phyloP scores from a whole-genome alignment of 805 yeast species.

The Brettanomyces naardenensis region DNA sequence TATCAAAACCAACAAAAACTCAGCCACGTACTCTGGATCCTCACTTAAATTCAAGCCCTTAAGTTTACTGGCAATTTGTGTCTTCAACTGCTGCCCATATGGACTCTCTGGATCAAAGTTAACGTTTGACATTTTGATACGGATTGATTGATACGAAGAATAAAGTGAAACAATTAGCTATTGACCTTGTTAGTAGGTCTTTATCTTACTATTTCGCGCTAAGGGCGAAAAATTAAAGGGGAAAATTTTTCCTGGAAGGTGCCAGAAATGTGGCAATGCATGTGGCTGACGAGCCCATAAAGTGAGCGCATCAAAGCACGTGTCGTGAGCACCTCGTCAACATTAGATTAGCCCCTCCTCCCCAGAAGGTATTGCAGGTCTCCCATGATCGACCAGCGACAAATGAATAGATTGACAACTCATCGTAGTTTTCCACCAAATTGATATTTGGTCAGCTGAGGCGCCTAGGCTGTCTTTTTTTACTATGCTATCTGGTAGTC shows the following conservation, averaged over 20 bases:
- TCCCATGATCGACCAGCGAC: neutral
- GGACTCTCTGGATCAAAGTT: constrained; percentile 24
- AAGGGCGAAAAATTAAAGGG: neutral
- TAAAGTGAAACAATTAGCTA: too few species aligned
- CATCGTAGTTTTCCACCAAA: neutral
- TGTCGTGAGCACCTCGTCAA: too few species aligned
- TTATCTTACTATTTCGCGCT: too few species aligned
- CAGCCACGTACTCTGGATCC: constrained; percentile 59
- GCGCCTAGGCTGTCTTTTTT: too few species aligned
- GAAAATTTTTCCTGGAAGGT: too few species aligned
- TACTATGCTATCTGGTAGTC: too few species aligned
- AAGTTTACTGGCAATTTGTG: constrained; percentile 33
- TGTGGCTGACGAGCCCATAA: too few species aligned
- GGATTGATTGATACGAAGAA: too few species aligned
- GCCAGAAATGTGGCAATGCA: too few species aligned
- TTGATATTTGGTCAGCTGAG: neutral
- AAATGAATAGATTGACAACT: neutral
- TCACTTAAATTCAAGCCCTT: constrained; percentile 35
- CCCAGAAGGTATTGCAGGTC: neutral
- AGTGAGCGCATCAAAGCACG: too few species aligned
- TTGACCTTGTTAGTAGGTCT: too few species aligned
- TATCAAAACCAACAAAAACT: constrained; percentile 62
- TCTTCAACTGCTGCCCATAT: constrained; percentile 34
- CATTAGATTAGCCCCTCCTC: neutral
- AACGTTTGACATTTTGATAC: neutral